Base-by-base conservation (phyloP, 345 rosid genomes). In the Eucalyptus cloeziana region DNA sequence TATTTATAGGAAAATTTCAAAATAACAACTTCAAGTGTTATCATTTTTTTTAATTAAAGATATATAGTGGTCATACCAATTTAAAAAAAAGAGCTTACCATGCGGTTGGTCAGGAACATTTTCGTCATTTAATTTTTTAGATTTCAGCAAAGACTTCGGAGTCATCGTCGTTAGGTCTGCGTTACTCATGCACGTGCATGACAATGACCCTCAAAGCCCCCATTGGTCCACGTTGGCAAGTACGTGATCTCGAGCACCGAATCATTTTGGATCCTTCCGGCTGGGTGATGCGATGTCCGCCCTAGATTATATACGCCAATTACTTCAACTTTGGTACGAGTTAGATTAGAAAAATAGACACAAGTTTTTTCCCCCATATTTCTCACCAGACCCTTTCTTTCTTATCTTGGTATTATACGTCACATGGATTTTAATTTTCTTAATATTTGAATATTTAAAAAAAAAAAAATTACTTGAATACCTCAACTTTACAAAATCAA, bases 21-120 rank as follows among this genome's bases (percentile, higher is more conserved):
- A 52, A 19, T 7, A 17, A 52, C 0, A 51, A 17, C 0, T 52
- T 3, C 0, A 52, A 52, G 2, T 52, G 24, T 52, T 7, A 7
- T 52, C 2, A 7, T 1, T 52, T 52, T 51, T 51, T 52, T 52
- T 25, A 52, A 8, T 52, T 52, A 7, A 52, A 10, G 0, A 52
- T 52, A 52, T 52, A 3, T 21, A 24, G 58, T 52, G 1, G 21
- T 21, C 2, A 52, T 8, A 8, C 21, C 10, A 21, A 19, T 52
- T 52, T 0, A 21, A 52, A 52, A 1, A 52, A 52, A 10, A 10
- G 4, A 52, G n/a, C 4, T 21, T 52, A 52, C 10, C 58, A 8
- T 1, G 58, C 8, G 25, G 10, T 52, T 52, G 25, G 58, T 52
- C 21, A 1, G 58, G 25, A 4, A 52, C 2, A 52, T 52, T 52